Evolutionary conservation across 1,284 basidiomycete species (phyloP), one percentile per base, ranked within the genome.

Genomic region (Laetiporus sulphureus): DNA sequence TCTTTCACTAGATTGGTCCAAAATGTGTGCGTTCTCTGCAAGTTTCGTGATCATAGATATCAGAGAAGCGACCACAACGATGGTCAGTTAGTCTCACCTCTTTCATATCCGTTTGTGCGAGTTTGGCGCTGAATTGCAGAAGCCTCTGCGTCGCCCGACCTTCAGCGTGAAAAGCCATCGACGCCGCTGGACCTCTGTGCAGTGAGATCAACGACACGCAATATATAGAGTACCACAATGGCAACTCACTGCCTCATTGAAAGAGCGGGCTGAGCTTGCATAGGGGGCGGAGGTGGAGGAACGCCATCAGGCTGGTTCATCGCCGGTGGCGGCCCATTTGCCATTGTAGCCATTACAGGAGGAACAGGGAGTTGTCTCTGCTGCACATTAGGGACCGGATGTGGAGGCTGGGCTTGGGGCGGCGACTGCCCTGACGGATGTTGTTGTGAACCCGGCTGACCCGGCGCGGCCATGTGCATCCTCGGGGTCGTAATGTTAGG

Each of bases 91-190:
- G 13, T 13, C 29, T 39, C 27, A 79, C 79, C 20, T 56, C 60
- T 51, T 65, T 62, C 42, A 63, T 66, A 46, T 83, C 79, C 19
- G 55, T 66, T 0, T n/a, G 11, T 10, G 77, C 67, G 5, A 87
- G 64, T 27, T 72, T 60, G 7, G 72, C 75, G 50, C 82, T 85
- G 49, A 87, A 82, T 41, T 81, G 75, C 22, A 85, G 58, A 41
- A 88, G 54, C 27, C 79, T 71, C 35, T 67, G 58, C 10, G 83
- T 57, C 6, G 76, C 79, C 59, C 81, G 79, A 11, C 83, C 82
- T 15, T 65, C 57, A 7, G n/a, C n/a, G n/a, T n/a, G n/a, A n/a
- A n/a, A n/a, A n/a, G n/a, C n/a, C n/a, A n/a, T n/a, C n/a, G n/a
- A n/a, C n/a, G n/a, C n/a, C n/a, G n/a, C n/a, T n/a, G n/a, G n/a